Percentiles rank a stretch among this genome's conserved stretches.
Conservation (phyloP, 352 stramenopile species). For the Globisporangium heterothallicum region DNA sequence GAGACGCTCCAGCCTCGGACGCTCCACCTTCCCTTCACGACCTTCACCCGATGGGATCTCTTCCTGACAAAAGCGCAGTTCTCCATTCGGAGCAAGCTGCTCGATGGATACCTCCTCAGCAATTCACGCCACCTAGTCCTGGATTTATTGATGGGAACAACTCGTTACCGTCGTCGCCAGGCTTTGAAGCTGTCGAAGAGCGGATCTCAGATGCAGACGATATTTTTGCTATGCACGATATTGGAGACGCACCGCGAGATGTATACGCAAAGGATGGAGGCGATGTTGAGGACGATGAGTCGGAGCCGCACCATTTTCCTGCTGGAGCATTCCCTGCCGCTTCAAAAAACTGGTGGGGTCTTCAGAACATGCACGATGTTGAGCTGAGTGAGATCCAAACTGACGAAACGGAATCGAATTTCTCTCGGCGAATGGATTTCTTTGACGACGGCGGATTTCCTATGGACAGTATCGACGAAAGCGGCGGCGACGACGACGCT, state of each 20-base stretch:
- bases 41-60: conserved; percentile 24
- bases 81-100: conserved; percentile 52
- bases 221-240: conserved; percentile 18
- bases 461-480: conserved; percentile 10
- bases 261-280: conserved; percentile 35
- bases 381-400: conserved; percentile 77
- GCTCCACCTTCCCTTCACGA: conserved; percentile 6
- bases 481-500: conserved; percentile 15
- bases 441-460: conserved; percentile 40
- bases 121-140: conserved; percentile 3
- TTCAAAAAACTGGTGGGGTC: conserved; percentile 75
- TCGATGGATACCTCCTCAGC: conserved; percentile 44
- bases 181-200: conserved; percentile 23
- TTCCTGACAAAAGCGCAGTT: conserved; percentile 33
- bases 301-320: conserved; percentile 19
- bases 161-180: conserved; percentile 21
- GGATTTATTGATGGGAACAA: conserved; percentile 7
- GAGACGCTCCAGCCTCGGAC: neutral
- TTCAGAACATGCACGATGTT: conserved; percentile 44
- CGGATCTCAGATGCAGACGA: conserved; percentile 7
- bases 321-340: conserved; percentile 48
- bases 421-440: conserved; percentile 54
- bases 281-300: conserved; percentile 23
- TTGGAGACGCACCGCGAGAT: neutral
- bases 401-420: conserved; percentile 62